Base-by-base conservation (phyloP, 164 flowering plant species). In the Annona squamosa region DNA sequence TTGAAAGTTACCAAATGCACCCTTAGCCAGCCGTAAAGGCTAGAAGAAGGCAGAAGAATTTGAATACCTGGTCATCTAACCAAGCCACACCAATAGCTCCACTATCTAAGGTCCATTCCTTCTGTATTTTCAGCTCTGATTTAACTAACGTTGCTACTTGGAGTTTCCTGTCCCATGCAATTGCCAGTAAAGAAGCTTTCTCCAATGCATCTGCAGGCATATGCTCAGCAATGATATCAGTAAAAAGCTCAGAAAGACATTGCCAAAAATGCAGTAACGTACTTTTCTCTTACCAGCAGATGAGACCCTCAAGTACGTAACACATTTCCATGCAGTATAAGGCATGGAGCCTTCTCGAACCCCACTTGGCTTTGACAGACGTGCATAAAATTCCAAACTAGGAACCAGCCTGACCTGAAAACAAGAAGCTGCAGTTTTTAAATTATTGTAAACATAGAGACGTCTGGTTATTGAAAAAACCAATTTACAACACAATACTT, bases 91-190 rank as follows among this genome's bases (percentile, higher is more conserved):
- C 99, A 67, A 91, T 79, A 63, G 96, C 97, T 71, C 90, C 73
- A 76, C 88, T 87, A 73, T 95, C 98, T 82, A 91, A 83, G 59
- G 88, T 85, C 99, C 97, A 91, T 57, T 89, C 90, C 46, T 80
- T 88, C 79, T 82, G 83, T 63, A 87, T 78, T 81, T 90, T 93
- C 46, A 93, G 81, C 77, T 89, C 91, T 42, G 97, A 87, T 69
- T 93, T 95, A 62, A 88, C 87, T 84, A 95, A 80, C 82, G 87
- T 95, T 43, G 97, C 97, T 65, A 95, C 91, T 86, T 87, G 95
- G 74, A 95, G 88, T 82, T 85, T 91, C 67, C 87, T 83, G 78
- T 91, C 98, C 99, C 99, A 93, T 65, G 97, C 98, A 83, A 95
- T 79, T 66, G 95, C 99, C 80, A 95, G 94, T 83, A 91, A 75